Evolutionary conservation across 1,284 basidiomycete genomes (phyloP), one percentile per base, ranked within the genome.

Genomic region (Limonomyces culmigenus): DNA sequence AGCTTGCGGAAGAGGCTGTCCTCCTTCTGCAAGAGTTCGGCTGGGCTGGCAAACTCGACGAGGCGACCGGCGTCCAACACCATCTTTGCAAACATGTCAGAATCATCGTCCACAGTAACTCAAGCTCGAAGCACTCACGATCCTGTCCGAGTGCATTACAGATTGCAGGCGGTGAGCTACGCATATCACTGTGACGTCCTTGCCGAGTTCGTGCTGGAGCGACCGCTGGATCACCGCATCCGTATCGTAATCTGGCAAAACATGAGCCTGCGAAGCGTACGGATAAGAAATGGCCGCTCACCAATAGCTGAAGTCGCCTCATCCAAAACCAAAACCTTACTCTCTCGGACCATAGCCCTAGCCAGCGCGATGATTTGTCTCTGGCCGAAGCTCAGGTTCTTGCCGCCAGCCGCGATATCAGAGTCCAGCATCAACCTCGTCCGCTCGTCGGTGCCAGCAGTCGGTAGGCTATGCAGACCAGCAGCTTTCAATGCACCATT

Each of bases 241-340:
- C 10, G 46, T 50, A 25, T 44, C 36, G 34, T 47, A 45, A 37
- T 49, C 71, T 63, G 43, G 42, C 33, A 42, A 32, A n/a, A n/a
- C n/a, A n/a, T n/a, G 39, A 49, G 46, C 27, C 19, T 40, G 42
- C 38, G 23, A 14, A 10, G 4, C 33, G 19, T 12, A 15, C 30
- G 10, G 10, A 17, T 11, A 32, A 15, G 6, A 15, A 32, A 32
- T 32, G 30, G 8, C 8, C 6, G 16, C 10, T 11, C 36, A 51
- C 49, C 65, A 38, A 69, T 68, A 0, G 66, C 65, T 23, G 66
- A 70, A 2, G 67, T 70, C 11, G 67, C 67, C 48, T 57, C 55
- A 36, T 57, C 55, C 2, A 57, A 45, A 20, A 57, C 53, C 13
- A 57, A 41, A 12, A 57, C 41, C 39, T 56, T 57, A 43, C 51